Percentiles rank a stretch among this genome's conserved stretches.
These are phyloP conservation scores for Apophysomyces trapeziformis DNA, from an alignment of 371 early-diverging fungal genomes.

Conservation along the genomic window DNA sequence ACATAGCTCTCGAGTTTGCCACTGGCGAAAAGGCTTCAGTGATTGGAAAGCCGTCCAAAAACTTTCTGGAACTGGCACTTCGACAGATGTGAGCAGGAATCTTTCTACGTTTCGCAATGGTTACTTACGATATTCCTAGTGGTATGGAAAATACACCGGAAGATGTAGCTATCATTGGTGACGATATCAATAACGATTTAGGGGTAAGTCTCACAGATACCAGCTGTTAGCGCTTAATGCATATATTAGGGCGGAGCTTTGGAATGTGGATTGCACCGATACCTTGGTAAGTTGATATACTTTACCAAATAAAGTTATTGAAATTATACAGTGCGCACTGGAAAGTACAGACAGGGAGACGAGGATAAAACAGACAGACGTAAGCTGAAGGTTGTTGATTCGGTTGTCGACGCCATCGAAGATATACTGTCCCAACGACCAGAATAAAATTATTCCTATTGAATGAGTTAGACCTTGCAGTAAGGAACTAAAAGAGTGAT, in stretches of 20 bases:
- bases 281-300: constrained; percentile 52
- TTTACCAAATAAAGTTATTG: background rate
- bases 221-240: background rate
- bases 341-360: constrained; percentile 81
- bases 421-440: constrained; percentile 22
- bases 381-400: constrained; percentile 31
- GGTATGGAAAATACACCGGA: constrained; percentile 38
- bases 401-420: constrained; percentile 51
- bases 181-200: constrained; percentile 81
- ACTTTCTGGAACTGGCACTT: constrained; percentile 78
- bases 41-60: constrained; percentile 84
- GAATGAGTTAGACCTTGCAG: no score
- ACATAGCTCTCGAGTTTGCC: constrained; percentile 73
- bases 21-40: constrained; percentile 66
- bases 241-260: constrained; percentile 55
- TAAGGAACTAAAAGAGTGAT: no score
- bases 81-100: constrained; percentile 61
- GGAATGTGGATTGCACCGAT: constrained; percentile 70
- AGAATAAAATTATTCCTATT: no score
- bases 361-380: constrained; percentile 42
- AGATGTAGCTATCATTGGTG: constrained; percentile 83
- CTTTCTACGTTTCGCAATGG: constrained; percentile 2
- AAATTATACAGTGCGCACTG: constrained; percentile 67
- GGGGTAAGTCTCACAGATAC: constrained; percentile 42
- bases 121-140: constrained; percentile 18